Conservation (phyloP, 2,329 filamentous ascomycete genomes). For the Colletotrichum plurivorum region DNA sequence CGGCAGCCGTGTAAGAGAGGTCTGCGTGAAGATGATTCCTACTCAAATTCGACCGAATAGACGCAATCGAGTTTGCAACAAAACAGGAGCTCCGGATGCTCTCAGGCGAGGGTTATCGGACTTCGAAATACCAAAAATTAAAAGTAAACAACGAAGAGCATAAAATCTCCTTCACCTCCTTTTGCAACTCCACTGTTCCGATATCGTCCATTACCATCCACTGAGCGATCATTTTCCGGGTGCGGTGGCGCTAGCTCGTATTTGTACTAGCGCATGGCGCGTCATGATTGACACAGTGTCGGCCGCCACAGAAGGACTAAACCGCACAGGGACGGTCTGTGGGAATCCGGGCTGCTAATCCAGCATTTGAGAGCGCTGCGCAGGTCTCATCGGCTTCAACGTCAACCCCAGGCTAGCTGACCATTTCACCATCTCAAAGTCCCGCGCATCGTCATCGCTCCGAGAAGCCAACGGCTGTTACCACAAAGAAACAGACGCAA, state of each 20-base stretch:
- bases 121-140: neutral
- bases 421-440: neutral
- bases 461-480: neutral
- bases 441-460: neutral
- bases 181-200: constrained; percentile 36
- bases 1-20: neutral
- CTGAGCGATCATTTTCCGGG: constrained; percentile 20
- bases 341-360: constrained; percentile 12
- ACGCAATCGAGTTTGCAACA: neutral
- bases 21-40: neutral
- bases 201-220: constrained; percentile 34
- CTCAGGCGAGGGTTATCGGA: neutral
- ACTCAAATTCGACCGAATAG: neutral
- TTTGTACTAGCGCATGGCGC: neutral
- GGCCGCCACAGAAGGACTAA: neutral
- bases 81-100: neutral
- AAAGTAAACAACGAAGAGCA: constrained; percentile 14
- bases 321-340: constrained; percentile 25
- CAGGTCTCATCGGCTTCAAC: constrained; percentile 8
- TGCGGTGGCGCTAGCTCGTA: constrained; percentile 11
- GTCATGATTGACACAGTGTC: constrained; percentile 16
- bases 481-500: neutral
- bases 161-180: constrained; percentile 34
- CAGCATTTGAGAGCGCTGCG: constrained; percentile 6
- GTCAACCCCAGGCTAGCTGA: neutral